Evolutionary conservation across 257 asterid species (phyloP), one percentile per base, ranked within the genome.

Genomic region (Solanum peruvianum): DNA sequence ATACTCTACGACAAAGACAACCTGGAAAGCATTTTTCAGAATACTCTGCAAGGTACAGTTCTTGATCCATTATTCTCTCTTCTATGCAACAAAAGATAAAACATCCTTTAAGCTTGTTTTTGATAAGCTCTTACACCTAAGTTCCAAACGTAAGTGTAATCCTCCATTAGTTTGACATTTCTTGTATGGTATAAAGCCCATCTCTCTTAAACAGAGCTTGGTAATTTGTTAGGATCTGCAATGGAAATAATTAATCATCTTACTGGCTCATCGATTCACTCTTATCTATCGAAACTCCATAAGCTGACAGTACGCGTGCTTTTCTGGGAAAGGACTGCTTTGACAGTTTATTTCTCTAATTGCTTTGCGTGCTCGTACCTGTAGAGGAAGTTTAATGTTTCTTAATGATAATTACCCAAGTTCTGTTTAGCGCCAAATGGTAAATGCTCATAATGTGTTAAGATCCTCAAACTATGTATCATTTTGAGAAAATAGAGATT

Each of bases 21-120:
- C 95, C 95, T 2, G 92, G 93, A 85, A 93, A 89, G 72, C 93
- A 88, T 84, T 93, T 93, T 86, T 91, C 93, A 8, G 95, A 93
- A 81, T 91, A 91, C 87, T 92, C 94, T 67, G 92, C 93, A 70
- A 73, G 94, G 94, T 91, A 89, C 69, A 69, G 87, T 15, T 75
- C 37, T 62, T 86, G 86, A 58, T 15, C 31, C 62, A 86, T 86
- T 86, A 44, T 71, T 33, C 33, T 82, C 72, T 52, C 70, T 39
- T 33, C 21, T 39, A 75, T 75, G 82, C 82, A 37, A 75, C 82
- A 39, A 75, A 75, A 75, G 82, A 75, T 41, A 72, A 75, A 75
- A 39, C 52, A 9, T 39, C 82, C 56, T 6, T 20, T 75, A 75
- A 75, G 82, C 56, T 39, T 75, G 82, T 18, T 75, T 39, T 45